These are phyloP conservation scores for Protea cynaroides DNA, from an alignment of 164 flowering plant genomes.

Conservation along the genomic window DNA sequence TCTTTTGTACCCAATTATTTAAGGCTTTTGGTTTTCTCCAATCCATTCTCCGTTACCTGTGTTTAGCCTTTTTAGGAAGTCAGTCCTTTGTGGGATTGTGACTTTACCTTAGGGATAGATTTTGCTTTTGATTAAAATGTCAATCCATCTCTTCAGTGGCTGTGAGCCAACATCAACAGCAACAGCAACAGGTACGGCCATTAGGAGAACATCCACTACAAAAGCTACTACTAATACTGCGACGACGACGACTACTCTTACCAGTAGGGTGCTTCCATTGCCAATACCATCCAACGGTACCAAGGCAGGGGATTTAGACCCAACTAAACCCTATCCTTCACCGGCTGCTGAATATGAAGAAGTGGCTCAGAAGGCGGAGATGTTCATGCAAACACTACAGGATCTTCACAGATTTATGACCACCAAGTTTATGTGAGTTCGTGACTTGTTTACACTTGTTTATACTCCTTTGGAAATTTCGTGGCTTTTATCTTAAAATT, in stretches of 20 bases:
- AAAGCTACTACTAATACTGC: not conserved
- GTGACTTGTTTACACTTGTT: not conserved
- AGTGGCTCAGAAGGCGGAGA: constrained; percentile 33
- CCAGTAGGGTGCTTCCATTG: not conserved
- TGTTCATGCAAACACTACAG: constrained; percentile 52
- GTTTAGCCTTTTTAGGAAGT: too few species aligned
- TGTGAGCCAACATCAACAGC: not conserved
- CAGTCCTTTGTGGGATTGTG: not conserved
- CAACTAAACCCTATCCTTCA: constrained; percentile 24
- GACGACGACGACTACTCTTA: too few species aligned
- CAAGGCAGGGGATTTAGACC: not conserved
- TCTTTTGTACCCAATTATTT: too few species aligned
- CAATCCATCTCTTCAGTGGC: not conserved
- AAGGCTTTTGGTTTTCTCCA: too few species aligned
- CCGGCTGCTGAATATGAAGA: constrained; percentile 43
- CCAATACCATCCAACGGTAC: not conserved
- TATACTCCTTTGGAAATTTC: constrained; percentile 1
- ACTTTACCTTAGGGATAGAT: too few species aligned
- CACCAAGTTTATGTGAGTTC: constrained; percentile 50
- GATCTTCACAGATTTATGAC: constrained; percentile 42
- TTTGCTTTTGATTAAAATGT: constrained; percentile 13
- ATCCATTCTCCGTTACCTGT: too few species aligned
- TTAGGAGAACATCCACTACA: not conserved
- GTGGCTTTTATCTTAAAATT: not conserved
- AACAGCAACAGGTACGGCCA: not conserved